A percentile compares a stretch with the other conserved stretches of the same genome.
Conservation (phyloP, 2,329 filamentous ascomycete species). For the Beauveria asiatica region DNA sequence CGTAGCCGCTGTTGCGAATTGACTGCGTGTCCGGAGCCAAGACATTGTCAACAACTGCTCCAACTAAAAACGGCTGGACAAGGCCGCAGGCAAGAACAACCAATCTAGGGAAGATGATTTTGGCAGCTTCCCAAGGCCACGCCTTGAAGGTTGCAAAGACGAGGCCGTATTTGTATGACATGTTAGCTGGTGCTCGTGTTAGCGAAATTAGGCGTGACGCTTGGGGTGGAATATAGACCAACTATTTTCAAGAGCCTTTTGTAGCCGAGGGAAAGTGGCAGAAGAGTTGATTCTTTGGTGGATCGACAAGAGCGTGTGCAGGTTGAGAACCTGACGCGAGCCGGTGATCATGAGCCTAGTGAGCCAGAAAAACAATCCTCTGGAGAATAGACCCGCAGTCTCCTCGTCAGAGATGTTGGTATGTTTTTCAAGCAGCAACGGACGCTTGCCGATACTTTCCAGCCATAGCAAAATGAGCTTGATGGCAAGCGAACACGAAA, state of each 20-base stretch:
- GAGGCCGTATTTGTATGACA: not conserved
- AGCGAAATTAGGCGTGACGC: not conserved
- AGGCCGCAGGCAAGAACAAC: not conserved
- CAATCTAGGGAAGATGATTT: not conserved
- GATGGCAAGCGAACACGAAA: not conserved
- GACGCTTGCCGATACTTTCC: slow-evolving; percentile 3
- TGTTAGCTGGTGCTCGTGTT: not conserved
- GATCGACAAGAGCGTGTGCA: slow-evolving; percentile 7
- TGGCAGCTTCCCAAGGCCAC: not conserved
- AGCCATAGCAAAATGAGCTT: not conserved
- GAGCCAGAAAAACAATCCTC: slow-evolving; percentile 8
- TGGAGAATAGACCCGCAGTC: slow-evolving; percentile 2
- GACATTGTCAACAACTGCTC: no score
- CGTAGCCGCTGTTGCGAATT: no score
- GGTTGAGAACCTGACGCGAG: slow-evolving; percentile 2
- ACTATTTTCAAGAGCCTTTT: slow-evolving; percentile 6
- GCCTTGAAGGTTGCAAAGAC: slow-evolving; percentile 6
- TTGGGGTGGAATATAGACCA: slow-evolving; percentile 4
- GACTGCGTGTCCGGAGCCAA: no score
- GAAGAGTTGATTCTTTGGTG: slow-evolving; percentile 9
- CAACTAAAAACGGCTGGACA: no score
- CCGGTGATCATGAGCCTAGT: slow-evolving; percentile 2
- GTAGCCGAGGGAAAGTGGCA: slow-evolving; percentile 6
- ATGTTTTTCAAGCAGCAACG: not conserved
- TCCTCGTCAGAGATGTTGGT: not conserved